Conservation (phyloP, 1,139 yeast species). For the Blastobotrys apis region DNA sequence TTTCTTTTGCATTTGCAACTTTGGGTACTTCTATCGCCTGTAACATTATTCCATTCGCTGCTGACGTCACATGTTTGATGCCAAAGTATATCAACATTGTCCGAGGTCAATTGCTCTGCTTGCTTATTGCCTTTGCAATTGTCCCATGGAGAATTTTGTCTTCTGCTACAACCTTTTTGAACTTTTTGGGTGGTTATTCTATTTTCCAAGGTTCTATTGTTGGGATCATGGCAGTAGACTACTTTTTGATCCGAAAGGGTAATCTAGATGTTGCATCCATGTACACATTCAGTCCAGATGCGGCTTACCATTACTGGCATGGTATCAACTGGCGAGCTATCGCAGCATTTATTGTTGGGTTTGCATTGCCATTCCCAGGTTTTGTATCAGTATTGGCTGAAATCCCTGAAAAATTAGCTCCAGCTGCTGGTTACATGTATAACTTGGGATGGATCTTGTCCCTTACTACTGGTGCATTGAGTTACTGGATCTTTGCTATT, state of each 20-base stretch:
- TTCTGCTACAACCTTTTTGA: conserved; percentile 33
- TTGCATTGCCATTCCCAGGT: conserved; percentile 35
- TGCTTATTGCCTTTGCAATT: conserved; percentile 29
- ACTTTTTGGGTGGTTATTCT: conserved; percentile 35
- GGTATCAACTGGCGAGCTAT: conserved; percentile 40
- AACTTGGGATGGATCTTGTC: conserved; percentile 21
- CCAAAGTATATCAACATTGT: conserved; percentile 50
- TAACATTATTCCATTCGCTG: conserved; percentile 57
- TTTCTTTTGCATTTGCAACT: conserved; percentile 73
- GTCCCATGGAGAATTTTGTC: conserved; percentile 40
- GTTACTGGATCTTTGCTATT: conserved; percentile 13
- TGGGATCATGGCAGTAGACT: conserved; percentile 34
- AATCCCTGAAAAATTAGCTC: conserved; percentile 11
- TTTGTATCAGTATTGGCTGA: conserved; percentile 23
- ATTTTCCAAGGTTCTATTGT: conserved; percentile 36
- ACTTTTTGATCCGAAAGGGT: conserved; percentile 29
- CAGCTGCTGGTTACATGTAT: conserved; percentile 20
- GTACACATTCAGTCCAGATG: conserved; percentile 22
- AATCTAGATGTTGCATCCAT: conserved; percentile 29
- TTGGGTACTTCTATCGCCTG: conserved; percentile 68
- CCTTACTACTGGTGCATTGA: conserved; percentile 14
- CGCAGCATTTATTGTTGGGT: conserved; percentile 32
- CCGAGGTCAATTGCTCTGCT: conserved; percentile 39
- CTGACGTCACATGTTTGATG: conserved; percentile 52
- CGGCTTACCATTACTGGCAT: conserved; percentile 34